Evolutionary conservation across 805 yeast species (phyloP).

Genomic region (Candida parachauliodes): DNA sequence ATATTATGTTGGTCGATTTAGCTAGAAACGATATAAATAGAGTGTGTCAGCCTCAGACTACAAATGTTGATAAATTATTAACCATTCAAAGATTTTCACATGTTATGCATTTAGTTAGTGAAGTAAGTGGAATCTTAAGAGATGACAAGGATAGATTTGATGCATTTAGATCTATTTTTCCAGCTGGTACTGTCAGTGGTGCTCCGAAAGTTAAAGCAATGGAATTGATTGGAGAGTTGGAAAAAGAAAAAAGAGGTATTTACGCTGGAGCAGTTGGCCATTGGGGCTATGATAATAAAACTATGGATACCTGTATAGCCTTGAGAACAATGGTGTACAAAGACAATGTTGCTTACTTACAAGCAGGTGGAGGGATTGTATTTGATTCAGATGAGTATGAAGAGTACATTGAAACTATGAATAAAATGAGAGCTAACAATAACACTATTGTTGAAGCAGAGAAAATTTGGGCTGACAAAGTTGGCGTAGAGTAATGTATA

Average conservation of each 20-base stretch:
- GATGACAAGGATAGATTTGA: constrained; percentile 85
- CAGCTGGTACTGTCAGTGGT: constrained; percentile 98
- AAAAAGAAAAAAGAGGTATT: constrained; percentile 89
- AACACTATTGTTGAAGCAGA: constrained; percentile 92
- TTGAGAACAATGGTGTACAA: constrained; percentile 94
- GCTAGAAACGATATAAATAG: constrained; percentile 96
- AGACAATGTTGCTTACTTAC: constrained; percentile 85
- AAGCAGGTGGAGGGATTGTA: constrained; percentile 99
- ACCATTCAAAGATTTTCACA: constrained; percentile 93
- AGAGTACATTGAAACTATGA: constrained; percentile 94
- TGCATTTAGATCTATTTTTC: constrained; percentile 96
- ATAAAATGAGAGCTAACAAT: constrained; percentile 93
- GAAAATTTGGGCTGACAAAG: constrained; percentile 59
- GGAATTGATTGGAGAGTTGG: constrained; percentile 89
- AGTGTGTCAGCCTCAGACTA: constrained; percentile 82
- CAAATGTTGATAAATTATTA: constrained; percentile 82
- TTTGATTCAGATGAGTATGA: constrained; percentile 92
- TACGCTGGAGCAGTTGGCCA: constrained; percentile 99
- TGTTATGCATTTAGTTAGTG: constrained; percentile 94
- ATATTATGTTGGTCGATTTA: constrained; percentile 96
- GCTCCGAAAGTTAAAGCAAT: constrained; percentile 97
- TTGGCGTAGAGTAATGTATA: constrained; percentile 15
- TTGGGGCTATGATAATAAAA: constrained; percentile 93
- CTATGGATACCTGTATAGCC: constrained; percentile 98
- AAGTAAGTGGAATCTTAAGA: constrained; percentile 89